Base-by-base conservation (phyloP, 1,284 basidiomycete genomes). In the Ceratobasidium sp. region DNA sequence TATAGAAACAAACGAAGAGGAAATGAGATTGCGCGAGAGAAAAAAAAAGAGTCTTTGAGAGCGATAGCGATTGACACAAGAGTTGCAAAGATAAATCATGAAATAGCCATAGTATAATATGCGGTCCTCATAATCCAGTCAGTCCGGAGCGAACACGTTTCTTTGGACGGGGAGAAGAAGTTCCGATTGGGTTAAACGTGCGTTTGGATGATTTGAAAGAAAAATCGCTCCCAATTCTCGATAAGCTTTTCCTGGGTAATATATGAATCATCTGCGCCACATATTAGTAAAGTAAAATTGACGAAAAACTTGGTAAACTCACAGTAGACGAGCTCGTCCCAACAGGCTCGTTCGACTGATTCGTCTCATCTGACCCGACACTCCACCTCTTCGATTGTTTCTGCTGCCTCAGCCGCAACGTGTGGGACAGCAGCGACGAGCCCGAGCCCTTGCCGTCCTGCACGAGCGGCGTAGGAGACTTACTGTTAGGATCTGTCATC, bases 401-500 rank as follows among this genome's bases (percentile, higher is more conserved):
- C 58, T 61, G 56, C 58, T 63, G 56, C 37, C 54, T 45, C 33
- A 47, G 3, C 17, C 66, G 61, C 31, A 69, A 15, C 23, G 66
- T 28, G 13, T 31, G 42, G 35, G 35, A 56, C 51, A 69, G 53
- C 33, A 69, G 17, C 53, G 67, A 56, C n/a, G n/a, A n/a, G n/a
- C n/a, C n/a, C 1, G 51, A 45, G 3, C 58, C 65, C 33, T 33
- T 67, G 17, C 4, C 65, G n/a, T 67, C 65, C 8, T 42, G 65
- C 47, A 28, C 58, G 37, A 60, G 33, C 58, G 69, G 69, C 11
- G 69, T 74, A 4, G 69, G 58, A 63, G 42, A 61, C 35, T 74
- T 74, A 20, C 69, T 74, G 20, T 69, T 35, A 31, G 69, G 45
- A 13, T 49, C 69, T 6, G 69, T 49, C 58, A 74, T 51, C n/a